These are phyloP conservation scores for Eudorina sp. DNA, from an alignment of 139 green algal species.

Conservation along the genomic window DNA sequence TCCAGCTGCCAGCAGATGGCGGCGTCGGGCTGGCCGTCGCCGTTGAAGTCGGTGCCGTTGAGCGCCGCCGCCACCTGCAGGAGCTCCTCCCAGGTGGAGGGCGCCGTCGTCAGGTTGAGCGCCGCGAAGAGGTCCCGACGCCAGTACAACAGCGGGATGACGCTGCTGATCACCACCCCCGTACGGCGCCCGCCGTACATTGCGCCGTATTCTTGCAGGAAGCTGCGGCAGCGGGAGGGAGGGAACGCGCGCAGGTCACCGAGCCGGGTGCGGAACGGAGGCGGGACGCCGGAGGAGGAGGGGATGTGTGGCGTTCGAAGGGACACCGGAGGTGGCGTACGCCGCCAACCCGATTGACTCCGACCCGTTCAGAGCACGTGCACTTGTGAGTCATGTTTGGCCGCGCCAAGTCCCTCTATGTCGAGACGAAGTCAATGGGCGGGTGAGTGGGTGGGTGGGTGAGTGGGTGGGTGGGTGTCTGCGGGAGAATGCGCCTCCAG, in stretches of 20 bases:
- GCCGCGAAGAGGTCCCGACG: conserved; percentile 9
- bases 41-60: conserved; percentile 31
- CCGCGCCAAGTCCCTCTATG: too few relatives aligned
- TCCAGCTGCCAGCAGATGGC: conserved; percentile 7
- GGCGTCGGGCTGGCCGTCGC: conserved; percentile 20
- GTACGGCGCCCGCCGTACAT: neutral
- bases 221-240: neutral
- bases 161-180: neutral
- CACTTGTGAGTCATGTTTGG: too few relatives aligned
- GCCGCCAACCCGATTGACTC: too few relatives aligned
- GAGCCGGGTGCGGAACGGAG: neutral
- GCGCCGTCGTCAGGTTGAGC: neutral
- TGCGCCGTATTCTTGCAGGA: neutral
- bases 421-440: too few relatives aligned
- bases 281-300: neutral
- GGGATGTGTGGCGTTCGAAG: neutral
- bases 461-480: too few relatives aligned
- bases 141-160: conserved; percentile 39
- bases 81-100: conserved; percentile 31
- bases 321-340: too few relatives aligned
- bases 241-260: too few relatives aligned
- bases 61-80: neutral
- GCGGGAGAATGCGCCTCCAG: too few relatives aligned
- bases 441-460: too few relatives aligned
- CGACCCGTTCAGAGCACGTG: too few relatives aligned